Evolutionary conservation across 2,329 filamentous ascomycete genomes (phyloP), one percentile per base, ranked within the genome.

Genomic region (Juglanconis juglandina): DNA sequence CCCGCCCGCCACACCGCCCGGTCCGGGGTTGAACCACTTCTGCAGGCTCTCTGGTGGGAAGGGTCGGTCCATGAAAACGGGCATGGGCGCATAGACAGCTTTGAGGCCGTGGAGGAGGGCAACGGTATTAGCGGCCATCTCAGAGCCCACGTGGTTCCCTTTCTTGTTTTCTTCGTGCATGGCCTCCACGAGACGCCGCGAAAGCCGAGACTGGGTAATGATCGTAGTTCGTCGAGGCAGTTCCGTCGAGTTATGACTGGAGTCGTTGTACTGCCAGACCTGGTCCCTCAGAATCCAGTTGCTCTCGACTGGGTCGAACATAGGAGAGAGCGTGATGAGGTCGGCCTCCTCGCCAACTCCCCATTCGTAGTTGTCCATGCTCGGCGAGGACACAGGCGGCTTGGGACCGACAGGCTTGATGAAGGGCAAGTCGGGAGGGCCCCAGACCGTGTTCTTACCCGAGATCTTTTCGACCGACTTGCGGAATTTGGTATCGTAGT

Each of bases 51-150:
- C 72, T 2, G 81, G 77, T 35, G 76, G 75, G 89, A 89, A 92
- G 53, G 88, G 83, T 63, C 89, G 84, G 72, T 94, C 90, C 68
- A 92, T 90, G 72, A 87, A 93, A 51, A 93, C 84, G 1, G 90
- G 90, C 72, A 93, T 90, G 10, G 90, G 90, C 10, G 86, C 89
- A 68, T 88, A 91, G 4, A 92, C 87, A 4, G 88, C 86, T 75
- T 94, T 94, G 53, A 93, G 78, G 5, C 91, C 90, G 70, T 95
- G 89, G 64, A 92, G 84, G 17, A 94, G 79, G 0, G 89, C 86
- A 33, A 88, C 83, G 0, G 88, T 88, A 58, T 89, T 87, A 0
- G 89, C 86, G 62, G 87, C 89, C 89, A 94, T 92, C 71, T 94
- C 90, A 0, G 89, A 90, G 60, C 88, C 89, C 67, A 93, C 86